These are phyloP conservation scores for Pyrenophora tritici-repentis DNA, from an alignment of 2,329 filamentous ascomycete species.

Conservation along the genomic window DNA sequence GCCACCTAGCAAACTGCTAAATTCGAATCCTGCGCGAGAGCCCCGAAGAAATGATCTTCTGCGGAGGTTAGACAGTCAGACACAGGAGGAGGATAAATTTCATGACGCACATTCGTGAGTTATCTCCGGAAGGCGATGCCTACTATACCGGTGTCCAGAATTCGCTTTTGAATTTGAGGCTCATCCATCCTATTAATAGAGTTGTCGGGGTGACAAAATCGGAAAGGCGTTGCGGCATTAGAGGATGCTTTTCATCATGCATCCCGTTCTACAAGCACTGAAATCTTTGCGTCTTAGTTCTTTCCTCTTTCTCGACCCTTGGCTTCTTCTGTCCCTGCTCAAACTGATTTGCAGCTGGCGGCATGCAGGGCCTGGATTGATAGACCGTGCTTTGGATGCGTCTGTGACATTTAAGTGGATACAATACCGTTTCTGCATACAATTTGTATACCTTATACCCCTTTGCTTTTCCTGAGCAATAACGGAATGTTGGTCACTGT, in stretches of 20 bases:
- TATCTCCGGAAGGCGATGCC: neutral
- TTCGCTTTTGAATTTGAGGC: conserved; percentile 1
- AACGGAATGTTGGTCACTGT: too few species aligned
- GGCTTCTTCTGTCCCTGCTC: neutral
- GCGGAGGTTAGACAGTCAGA: conserved; percentile 49
- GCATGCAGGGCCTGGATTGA: neutral
- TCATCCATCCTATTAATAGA: conserved; percentile 12
- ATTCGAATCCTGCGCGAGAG: conserved; percentile 30
- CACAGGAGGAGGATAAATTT: conserved; percentile 53
- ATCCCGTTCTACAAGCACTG: conserved; percentile 5
- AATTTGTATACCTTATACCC: too few species aligned
- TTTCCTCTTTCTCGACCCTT: neutral
- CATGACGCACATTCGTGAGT: conserved; percentile 52
- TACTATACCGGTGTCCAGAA: neutral
- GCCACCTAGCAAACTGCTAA: conserved; percentile 34
- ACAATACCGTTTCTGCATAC: too few species aligned
- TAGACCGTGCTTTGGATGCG: too few species aligned
- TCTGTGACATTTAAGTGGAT: too few species aligned
- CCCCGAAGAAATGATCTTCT: conserved; percentile 25
- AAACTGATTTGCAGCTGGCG: too few species aligned
- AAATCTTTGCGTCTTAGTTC: neutral
- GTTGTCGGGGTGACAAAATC: conserved; percentile 6
- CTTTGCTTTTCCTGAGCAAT: too few species aligned
- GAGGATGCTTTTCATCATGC: conserved; percentile 25
- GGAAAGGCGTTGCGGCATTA: conserved; percentile 1